phyloP scores from a whole-genome alignment of 257 asterid species.

The Solanum pimpinellifolium region DNA sequence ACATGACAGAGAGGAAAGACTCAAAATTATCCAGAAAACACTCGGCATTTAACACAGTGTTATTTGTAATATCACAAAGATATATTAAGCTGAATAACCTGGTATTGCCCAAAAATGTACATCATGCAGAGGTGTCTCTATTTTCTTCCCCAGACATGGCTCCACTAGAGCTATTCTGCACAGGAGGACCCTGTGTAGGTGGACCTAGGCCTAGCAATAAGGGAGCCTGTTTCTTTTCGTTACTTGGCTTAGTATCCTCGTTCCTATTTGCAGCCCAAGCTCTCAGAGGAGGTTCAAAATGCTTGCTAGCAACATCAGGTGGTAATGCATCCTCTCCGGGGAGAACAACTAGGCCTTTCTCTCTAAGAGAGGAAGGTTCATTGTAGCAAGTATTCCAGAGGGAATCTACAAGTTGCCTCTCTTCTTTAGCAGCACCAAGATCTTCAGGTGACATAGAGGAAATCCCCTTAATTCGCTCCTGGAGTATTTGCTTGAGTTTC shows the following conservation, averaged over 20 bases:
- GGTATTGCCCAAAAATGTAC: neutral
- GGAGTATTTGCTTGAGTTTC: constrained; percentile 54
- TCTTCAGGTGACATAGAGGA: constrained; percentile 60
- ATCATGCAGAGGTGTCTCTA: constrained; percentile 2
- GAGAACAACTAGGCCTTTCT: constrained; percentile 56
- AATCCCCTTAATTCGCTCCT: constrained; percentile 51
- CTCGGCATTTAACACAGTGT: neutral
- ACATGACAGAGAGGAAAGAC: neutral
- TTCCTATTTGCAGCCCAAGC: constrained; percentile 64
- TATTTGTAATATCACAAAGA: neutral
- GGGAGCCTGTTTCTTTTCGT: constrained; percentile 40
- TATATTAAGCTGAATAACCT: neutral
- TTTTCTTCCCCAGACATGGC: neutral
- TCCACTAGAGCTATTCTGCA: neutral
- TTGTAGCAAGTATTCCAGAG: constrained; percentile 55
- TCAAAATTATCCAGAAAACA: neutral
- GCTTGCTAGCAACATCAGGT: constrained; percentile 77
- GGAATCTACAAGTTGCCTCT: constrained; percentile 68
- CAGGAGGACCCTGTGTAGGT: constrained; percentile 8
- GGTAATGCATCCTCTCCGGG: constrained; percentile 82
- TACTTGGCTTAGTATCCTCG: constrained; percentile 15
- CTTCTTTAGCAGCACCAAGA: constrained; percentile 70
- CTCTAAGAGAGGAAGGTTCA: constrained; percentile 70
- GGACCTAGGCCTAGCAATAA: constrained; percentile 49
- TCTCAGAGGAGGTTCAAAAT: constrained; percentile 69